Percentiles rank a stretch among this genome's conserved stretches.
These are phyloP conservation scores for Dalbergia oliveri DNA, from an alignment of 306 rosid species.

Conservation along the genomic window DNA sequence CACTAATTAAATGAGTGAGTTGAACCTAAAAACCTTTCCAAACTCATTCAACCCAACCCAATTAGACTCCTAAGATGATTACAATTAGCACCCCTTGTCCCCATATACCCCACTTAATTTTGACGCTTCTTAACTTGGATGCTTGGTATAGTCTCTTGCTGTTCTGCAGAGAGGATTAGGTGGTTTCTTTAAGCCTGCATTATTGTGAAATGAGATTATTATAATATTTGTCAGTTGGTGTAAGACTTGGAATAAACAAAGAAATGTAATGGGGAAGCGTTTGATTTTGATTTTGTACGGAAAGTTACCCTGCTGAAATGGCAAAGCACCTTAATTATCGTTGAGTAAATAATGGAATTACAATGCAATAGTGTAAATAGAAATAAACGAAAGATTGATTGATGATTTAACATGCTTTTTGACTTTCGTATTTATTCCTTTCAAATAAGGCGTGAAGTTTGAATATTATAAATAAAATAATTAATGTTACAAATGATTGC, in stretches of 20 bases:
- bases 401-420: too few relatives aligned
- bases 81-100: neutral
- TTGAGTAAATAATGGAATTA: neutral
- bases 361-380: neutral
- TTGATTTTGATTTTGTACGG: constrained; percentile 28
- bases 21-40: too few relatives aligned
- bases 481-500: too few relatives aligned
- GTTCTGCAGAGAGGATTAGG: constrained; percentile 3
- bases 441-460: too few relatives aligned
- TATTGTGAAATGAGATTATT: constrained; percentile 25
- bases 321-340: neutral
- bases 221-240: neutral
- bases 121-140: constrained; percentile 14
- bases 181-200: constrained; percentile 40
- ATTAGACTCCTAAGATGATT: neutral
- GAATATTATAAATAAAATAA: too few relatives aligned
- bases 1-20: too few relatives aligned
- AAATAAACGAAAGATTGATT: too few relatives aligned
- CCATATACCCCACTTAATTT: neutral
- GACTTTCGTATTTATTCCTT: too few relatives aligned
- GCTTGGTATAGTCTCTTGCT: constrained; percentile 8
- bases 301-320: neutral
- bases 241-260: constrained; percentile 15
- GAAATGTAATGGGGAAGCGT: constrained; percentile 5
- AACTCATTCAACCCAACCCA: too few relatives aligned